phyloP scores from a whole-genome alignment of 257 asterid genomes.

The Galeopsis tetrahit region DNA sequence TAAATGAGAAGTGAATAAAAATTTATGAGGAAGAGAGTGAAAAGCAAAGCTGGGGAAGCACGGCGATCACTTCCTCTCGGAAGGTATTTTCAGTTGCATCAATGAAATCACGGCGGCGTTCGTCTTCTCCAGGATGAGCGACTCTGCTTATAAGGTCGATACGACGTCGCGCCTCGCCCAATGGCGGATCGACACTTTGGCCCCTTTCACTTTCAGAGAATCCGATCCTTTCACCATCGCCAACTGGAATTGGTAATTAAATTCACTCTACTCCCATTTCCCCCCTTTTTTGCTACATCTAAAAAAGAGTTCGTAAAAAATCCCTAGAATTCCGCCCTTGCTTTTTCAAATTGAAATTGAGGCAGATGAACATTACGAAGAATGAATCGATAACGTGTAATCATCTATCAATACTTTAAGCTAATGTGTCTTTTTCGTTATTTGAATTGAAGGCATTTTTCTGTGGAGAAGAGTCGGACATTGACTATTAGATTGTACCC shows the following conservation, averaged over 20 bases:
- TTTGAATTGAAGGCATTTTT: conserved; percentile 34
- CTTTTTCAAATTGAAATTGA: background rate
- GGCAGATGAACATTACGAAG: background rate
- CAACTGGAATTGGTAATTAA: conserved; percentile 74
- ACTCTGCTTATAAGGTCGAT: conserved; percentile 28
- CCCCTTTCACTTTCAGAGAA: conserved; percentile 68
- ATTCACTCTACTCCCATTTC: background rate
- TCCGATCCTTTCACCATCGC: conserved; percentile 87
- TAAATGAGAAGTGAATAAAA: background rate
- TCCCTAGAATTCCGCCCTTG: background rate
- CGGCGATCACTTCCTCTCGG: conserved; percentile 29
- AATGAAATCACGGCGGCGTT: conserved; percentile 37
- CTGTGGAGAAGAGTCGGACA: conserved; percentile 35
- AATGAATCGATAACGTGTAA: background rate
- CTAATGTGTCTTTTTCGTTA: background rate
- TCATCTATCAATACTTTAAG: background rate
- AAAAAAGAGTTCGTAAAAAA: background rate
- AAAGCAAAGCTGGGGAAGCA: conserved; percentile 39
- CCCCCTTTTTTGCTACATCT: background rate
- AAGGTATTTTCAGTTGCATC: conserved; percentile 35
- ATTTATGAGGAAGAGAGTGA: conserved; percentile 31
- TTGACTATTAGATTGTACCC: conserved; percentile 28
- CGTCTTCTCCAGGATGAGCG: conserved; percentile 37
- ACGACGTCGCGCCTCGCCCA: conserved; percentile 67
- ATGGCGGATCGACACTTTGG: conserved; percentile 79